Evolutionary conservation across 371 early-diverging fungal genomes (phyloP), one percentile per base, ranked within the genome.

Genomic region (Syncephalastrum monosporum): DNA sequence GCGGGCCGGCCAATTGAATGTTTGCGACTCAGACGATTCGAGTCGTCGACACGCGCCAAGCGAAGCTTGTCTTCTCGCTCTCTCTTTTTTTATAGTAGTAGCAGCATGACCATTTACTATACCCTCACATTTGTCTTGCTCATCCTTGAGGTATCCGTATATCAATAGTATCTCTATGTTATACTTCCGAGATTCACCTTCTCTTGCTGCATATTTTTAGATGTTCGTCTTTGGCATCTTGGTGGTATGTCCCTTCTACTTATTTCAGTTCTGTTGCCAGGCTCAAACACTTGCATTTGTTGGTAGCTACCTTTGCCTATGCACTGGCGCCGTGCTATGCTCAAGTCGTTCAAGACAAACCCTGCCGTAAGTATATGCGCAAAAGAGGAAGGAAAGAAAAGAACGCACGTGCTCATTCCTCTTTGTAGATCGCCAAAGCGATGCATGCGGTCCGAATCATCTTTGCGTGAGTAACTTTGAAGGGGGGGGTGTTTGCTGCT

Each of bases 271-370:
- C 13, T 56, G 1, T 23, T 19, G 12, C 21, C 17, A 61, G n/a
- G 3, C 19, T 17, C 29, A 29, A 45, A 10, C 6, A 42, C 15
- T 17, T 47, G 14, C 17, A 14, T 15, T 24, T 19, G 12, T 12
- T 53, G 8, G 24, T 53, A 85, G 85, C 50, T 84, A 23, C 86
- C 86, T 15, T 62, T 86, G 43, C 86, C 86, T 33, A 69, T 69
- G 59, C 78, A 71, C 42, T 84, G 84, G 84, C 77, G 86, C 57
- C 69, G 76, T 46, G 75, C 70, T 5, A 56, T 83, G 59, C 61
- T 84, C 29, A 84, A 75, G 42, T 78, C 76, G 53, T 51, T 79
- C 41, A 73, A 79, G 49, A 61, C 62, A 21, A 82, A 81, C 8
- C 74, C 69, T 25, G 17, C 69, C 52, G 77, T 80, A 72, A 47